Base-by-base conservation (phyloP, 2,329 filamentous ascomycete species). In the Botryosphaeria dothidea region DNA sequence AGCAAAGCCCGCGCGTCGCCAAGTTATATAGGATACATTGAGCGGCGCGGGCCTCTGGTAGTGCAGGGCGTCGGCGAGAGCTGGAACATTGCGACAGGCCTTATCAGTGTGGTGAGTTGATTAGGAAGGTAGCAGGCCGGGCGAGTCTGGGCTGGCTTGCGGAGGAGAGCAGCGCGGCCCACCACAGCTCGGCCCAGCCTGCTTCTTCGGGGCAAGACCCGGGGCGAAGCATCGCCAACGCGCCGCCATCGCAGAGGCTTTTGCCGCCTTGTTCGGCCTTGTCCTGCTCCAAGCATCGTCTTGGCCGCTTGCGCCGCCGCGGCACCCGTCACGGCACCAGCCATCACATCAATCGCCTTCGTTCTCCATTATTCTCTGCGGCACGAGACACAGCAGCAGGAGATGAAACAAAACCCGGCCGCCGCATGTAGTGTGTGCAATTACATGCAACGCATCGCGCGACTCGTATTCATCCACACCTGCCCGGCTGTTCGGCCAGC, bases 81-180 rank as follows among this genome's bases (percentile, higher is more conserved):
- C 27, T 57, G 62, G 38, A 38, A 21, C 51, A 64, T 57, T 9
- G 41, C 19, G 19, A 25, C 29, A 27, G 45, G 17, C 31, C 15
- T 62, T 62, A 62, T 62, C 57, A 48, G 41, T 21, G 43, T 6
- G 19, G 15, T 15, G 4, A n/a, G 57, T n/a, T 23, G 57, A 62
- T 49, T 62, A 36, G 45, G 57, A 49, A 49, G 57, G 54, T 58
- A 34, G 52, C 13, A 19, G 15, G 9, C 3, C 13, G 15, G 52
- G 36, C 36, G 34, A 29, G 13, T 21, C 0, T 34, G 19, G 13
- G 52, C 13, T 15, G 34, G 23, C 34, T 6, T 9, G 8, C 7
- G 17, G 49, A 6, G n/a, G 17, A 34, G 27, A 21, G 21, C 17
- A 7, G 17, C 15, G 29, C 2, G 49, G 27, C 8, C 17, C 5